These are phyloP conservation scores for Penicillium aurantiogriseum DNA, from an alignment of 2,329 filamentous ascomycete genomes.

Conservation along the genomic window DNA sequence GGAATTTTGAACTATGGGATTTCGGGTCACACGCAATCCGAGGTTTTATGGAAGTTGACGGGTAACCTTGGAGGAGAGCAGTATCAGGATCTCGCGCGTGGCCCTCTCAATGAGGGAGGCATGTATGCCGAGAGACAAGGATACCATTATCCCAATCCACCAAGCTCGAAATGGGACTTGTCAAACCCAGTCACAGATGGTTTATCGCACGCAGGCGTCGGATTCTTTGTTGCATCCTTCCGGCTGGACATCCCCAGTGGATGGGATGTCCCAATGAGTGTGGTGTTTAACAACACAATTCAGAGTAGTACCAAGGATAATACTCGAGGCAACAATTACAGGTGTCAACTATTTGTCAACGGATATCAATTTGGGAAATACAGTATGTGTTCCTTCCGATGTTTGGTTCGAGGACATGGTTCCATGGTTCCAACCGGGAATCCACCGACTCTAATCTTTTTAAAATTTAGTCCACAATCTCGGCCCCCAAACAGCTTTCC, in stretches of 20 bases:
- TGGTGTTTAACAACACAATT: conserved; percentile 41
- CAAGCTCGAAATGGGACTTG: conserved; percentile 27
- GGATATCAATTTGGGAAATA: conserved; percentile 57
- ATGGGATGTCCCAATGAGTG: conserved; percentile 54
- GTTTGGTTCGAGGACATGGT: background rate
- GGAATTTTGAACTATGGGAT: conserved; percentile 50
- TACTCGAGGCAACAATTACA: conserved; percentile 28
- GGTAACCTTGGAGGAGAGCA: conserved; percentile 56
- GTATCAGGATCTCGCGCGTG: conserved; percentile 49
- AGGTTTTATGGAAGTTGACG: conserved; percentile 52
- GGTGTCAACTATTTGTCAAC: conserved; percentile 51
- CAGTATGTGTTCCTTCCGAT: conserved; percentile 12
- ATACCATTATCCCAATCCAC: conserved; percentile 50
- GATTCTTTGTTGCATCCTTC: conserved; percentile 51
- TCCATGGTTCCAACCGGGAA: background rate
- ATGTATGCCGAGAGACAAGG: conserved; percentile 54
- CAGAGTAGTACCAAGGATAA: background rate
- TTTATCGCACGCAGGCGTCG: conserved; percentile 45
- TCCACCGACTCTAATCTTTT: background rate
- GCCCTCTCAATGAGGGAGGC: conserved; percentile 56
- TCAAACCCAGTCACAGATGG: conserved; percentile 31
- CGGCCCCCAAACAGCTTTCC: conserved; percentile 51
- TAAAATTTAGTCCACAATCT: conserved; percentile 45
- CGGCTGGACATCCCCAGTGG: conserved; percentile 48
- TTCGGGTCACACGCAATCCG: conserved; percentile 31